Evolutionary conservation across 2,329 filamentous ascomycete species (phyloP).

Genomic region (Aschersonia sp.): DNA sequence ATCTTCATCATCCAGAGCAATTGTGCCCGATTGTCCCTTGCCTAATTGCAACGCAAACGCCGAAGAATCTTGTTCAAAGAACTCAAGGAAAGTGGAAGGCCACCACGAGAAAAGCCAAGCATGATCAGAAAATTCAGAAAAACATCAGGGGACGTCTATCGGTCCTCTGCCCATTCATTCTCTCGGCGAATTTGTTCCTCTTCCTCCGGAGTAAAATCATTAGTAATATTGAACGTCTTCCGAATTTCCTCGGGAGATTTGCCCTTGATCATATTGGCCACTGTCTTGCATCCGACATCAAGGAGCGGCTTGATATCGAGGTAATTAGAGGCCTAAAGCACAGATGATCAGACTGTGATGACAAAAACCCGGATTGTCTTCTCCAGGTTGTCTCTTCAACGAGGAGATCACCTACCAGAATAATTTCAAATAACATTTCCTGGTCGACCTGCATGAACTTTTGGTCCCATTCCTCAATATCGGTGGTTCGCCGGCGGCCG

Average conservation of each 20-base stretch:
- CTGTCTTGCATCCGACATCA: constrained; percentile 97
- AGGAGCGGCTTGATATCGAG: constrained; percentile 97
- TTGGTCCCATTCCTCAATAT: constrained; percentile 99
- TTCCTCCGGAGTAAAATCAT: constrained; percentile 97
- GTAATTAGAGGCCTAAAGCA: constrained; percentile 78
- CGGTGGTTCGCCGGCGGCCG: constrained; percentile 92
- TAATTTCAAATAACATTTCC: constrained; percentile 99
- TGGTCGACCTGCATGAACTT: constrained; percentile 99
- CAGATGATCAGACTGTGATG: neutral
- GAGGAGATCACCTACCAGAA: constrained; percentile 51
- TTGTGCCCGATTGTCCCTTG: no score
- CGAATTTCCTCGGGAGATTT: constrained; percentile 98
- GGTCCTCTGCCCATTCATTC: constrained; percentile 85
- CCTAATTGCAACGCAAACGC: no score
- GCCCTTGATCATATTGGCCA: constrained; percentile 99
- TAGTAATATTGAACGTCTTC: constrained; percentile 99
- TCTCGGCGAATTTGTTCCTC: constrained; percentile 93
- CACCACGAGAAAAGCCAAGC: no score
- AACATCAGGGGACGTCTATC: constrained; percentile 25
- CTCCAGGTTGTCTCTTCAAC: neutral
- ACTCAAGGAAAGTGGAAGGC: no score
- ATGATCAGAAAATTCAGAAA: neutral
- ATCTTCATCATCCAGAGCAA: no score
- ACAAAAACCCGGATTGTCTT: no score
- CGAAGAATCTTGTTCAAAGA: no score